Evolutionary conservation across 2,329 filamentous ascomycete genomes (phyloP), one percentile per base, ranked within the genome.

Genomic region (Colletotrichum higginsianum): DNA sequence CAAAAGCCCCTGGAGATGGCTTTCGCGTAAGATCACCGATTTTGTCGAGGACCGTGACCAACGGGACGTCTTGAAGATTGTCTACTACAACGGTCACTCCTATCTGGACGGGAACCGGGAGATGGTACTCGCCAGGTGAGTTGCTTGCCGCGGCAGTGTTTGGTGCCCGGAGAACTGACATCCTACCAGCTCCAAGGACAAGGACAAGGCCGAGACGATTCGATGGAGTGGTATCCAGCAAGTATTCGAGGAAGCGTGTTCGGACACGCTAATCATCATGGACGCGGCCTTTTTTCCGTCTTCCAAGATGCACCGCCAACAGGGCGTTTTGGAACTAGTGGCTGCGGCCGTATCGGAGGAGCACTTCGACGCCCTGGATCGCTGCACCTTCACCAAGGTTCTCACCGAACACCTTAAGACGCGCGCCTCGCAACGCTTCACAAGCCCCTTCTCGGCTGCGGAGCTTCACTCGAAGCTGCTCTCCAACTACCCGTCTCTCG

Each of bases 211-310:
- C 5, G 84, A 84, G 26, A 84, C 82, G 7, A 87, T 90, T 58
- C 81, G 87, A 58, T 90, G 88, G 88, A 87, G 83, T 70, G 84
- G 84, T 23, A 86, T 90, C 47, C 88, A 90, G 76, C 85, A 86
- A 71, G 85, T 86, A 18, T 80, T 90, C 9, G 88, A 90, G 76
- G 86, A 89, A 71, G 86, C 87, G 2, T 82, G 81, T 40, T 84
- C 88, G 3, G 88, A 90, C 76, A 87, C 86, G 5, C 81, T 90
- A 23, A 84, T 90, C 66, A 80, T 90, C 44, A 88, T 90, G 86
- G 88, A 90, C 77, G 85, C 88, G 7, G 86, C 86, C 0, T 90
- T 89, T 76, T 90, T 87, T 63, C 87, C 87, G 1, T 87, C 86
- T 11, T 85, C 86, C 2, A 86, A 84, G 72, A 85, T 88, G 76